Percentiles rank a stretch among this genome's conserved stretches.
These are phyloP conservation scores for Neophaeococcomyces aloes DNA, from an alignment of 2,329 filamentous ascomycete genomes.

Conservation along the genomic window DNA sequence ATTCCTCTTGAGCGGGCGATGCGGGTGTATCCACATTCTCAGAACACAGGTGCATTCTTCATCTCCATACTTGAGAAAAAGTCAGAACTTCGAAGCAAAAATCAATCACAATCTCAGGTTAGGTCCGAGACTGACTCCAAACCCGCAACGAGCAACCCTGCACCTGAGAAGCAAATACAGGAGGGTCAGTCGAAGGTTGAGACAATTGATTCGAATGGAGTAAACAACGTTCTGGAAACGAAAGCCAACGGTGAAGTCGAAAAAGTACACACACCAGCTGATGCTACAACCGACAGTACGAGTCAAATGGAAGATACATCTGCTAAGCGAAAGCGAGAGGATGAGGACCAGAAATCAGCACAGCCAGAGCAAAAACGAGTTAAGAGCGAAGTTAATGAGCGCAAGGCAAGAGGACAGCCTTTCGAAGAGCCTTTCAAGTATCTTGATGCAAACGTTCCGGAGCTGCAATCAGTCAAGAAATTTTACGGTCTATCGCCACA, in stretches of 20 bases:
- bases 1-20: conserved; percentile 84
- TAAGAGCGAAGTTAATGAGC: too few species aligned
- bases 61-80: conserved; percentile 91
- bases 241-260: conserved; percentile 21
- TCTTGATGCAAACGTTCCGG: conserved; percentile 60
- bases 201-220: conserved; percentile 31
- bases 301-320: background rate
- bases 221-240: conserved; percentile 7
- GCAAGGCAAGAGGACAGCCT: conserved; percentile 35
- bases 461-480: conserved; percentile 63
- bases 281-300: background rate
- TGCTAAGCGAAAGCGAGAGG: conserved; percentile 17
- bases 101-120: conserved; percentile 42
- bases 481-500: conserved; percentile 78
- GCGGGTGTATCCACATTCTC: conserved; percentile 85
- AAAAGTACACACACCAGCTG: background rate
- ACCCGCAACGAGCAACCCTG: conserved; percentile 13
- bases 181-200: conserved; percentile 26
- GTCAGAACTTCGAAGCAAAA: conserved; percentile 68
- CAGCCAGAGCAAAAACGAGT: conserved; percentile 22
- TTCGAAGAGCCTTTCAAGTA: conserved; percentile 94
- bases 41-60: conserved; percentile 96
- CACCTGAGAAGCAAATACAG: conserved; percentile 5
- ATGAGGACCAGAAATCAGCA: conserved; percentile 5
- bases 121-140: background rate